Base-by-base conservation (phyloP, 257 asterid genomes). In the Leptodermis oblonga region DNA sequence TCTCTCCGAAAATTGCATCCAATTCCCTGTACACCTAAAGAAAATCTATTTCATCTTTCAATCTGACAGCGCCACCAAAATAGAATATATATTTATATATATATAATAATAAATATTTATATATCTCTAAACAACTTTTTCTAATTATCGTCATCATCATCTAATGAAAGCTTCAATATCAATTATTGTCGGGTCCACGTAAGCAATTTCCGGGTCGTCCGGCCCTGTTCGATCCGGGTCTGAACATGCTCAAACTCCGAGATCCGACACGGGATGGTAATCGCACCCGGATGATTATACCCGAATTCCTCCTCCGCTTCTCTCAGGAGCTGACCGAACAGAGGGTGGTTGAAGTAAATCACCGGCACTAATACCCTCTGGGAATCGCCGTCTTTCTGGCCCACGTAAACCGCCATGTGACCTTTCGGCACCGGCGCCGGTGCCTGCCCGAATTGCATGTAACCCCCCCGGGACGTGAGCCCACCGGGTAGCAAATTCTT, bases 231-330 rank as follows among this genome's bases (percentile, higher is more conserved):
- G 75, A 92, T 92, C 82, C 92, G 89, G 92, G 90, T 87, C 86
- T 82, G 88, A 41, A 92, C 82, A 7, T 79, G 78, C 94, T 92
- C 98, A 78, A 92, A 92, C 88, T 89, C 98, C 76, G 98, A 81
- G 78, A 92, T 70, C 86, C 86, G 92, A 60, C 98, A 92, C 14
- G 98, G 97, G 68, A 92, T 81, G 48, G 92, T 86, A 11, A 92
- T 84, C 67, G 96, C 96, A 20, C 98, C 96, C 76, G 96, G 87
- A 43, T 92, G 92, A 62, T 85, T 48, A 37, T 77, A 92, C 86
- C 98, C 98, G 84, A 74, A 92, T 81, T 83, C 95, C 62, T 76
- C 78, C 72, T 92, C 96, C 65, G 96, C 87, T 56, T 85, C 90
- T 46, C 77, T 84, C 25, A 92, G 72, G 78, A 92, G 78, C 71